Base-by-base conservation (phyloP, 1,139 yeast species). In the Lodderomyces pseudojiufengensis region DNA sequence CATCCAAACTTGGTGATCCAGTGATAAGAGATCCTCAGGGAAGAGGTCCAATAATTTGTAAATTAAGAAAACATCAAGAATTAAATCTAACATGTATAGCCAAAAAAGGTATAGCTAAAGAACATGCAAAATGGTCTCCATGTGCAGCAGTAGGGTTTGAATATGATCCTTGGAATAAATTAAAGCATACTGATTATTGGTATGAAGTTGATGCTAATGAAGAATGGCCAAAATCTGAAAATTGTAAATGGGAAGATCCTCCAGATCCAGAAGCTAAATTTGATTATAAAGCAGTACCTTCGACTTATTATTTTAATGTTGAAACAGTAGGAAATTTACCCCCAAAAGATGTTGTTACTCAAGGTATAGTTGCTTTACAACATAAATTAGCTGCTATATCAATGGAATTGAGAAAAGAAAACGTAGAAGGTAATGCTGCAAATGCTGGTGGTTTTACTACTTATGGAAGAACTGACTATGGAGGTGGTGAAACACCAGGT, bases 141-240 rank as follows among this genome's bases (percentile, higher is more conserved):
- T 85, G 95, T 49, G 76, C 97, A 0, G 98, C 98, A n/a, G 76
- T 94, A 39, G 97, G 95, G 16, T 92, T 92, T 54, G 99, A 92
- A 62, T 92, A 92, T 55, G 99, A 92, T 56, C 99, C 99, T n/a
- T 92, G 96, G 95, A 92, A 92, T 62, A 94, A 92, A 63, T 73
- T 94, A 50, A 83, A 84, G 54, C 98, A 92, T 57, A 92, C 98
- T 0, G 96, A 88, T 51, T 85, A 77, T 55, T 92, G 99, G 99
- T 87, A 83, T 57, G 98, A 92, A 61, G 94, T 81, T 44, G 85
- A 81, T 55, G 83, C 86, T 24, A 87, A 78, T 29, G 77, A 73
- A 32, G 99, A 92, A 66, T 92, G 99, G 99, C 97, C 97, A 29
- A 76, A 73, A 48, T 78, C 88, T 32, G 78, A 77, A 46, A 92